Evolutionary conservation across 2,329 filamentous ascomycete genomes (phyloP).

Genomic region (Aspergillus eucalypticola): DNA sequence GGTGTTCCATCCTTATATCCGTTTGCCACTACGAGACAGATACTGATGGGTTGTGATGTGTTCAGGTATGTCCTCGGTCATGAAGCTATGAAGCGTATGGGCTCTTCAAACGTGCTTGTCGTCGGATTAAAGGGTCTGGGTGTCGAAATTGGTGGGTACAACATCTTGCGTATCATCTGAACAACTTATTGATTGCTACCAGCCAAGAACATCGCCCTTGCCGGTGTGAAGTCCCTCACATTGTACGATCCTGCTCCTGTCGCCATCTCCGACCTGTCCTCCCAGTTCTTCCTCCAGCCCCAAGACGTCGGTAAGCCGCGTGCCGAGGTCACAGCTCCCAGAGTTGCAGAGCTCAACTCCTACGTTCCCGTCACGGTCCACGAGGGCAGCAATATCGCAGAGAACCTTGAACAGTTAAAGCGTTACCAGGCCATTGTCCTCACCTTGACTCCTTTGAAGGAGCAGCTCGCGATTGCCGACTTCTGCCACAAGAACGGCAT

Average conservation of each 20-base stretch:
- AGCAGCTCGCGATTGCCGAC: slow-evolving; percentile 82
- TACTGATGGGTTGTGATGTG: background rate
- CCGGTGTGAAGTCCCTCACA: slow-evolving; percentile 95
- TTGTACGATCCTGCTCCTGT: slow-evolving; percentile 87
- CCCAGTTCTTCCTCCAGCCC: slow-evolving; percentile 91
- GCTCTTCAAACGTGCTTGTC: slow-evolving; percentile 89
- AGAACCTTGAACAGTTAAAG: slow-evolving; percentile 78
- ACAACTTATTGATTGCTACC: slow-evolving; percentile 13
- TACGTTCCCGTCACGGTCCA: slow-evolving; percentile 90
- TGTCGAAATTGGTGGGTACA: slow-evolving; percentile 72
- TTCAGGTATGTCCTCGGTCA: slow-evolving; percentile 67
- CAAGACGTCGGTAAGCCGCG: slow-evolving; percentile 90
- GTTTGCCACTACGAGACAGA: slow-evolving; percentile 10
- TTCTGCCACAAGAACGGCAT: slow-evolving; percentile 95
- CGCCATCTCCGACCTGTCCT: slow-evolving; percentile 83
- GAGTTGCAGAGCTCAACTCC: slow-evolving; percentile 90
- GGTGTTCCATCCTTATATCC: slow-evolving; percentile 17
- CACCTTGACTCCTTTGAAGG: slow-evolving; percentile 76
- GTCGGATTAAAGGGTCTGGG: slow-evolving; percentile 90
- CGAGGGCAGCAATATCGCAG: slow-evolving; percentile 62
- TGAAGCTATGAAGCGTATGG: slow-evolving; percentile 97
- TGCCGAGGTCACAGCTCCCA: slow-evolving; percentile 80
- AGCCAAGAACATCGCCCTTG: slow-evolving; percentile 97
- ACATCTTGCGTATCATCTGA: background rate
- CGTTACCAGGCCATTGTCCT: slow-evolving; percentile 91